These are phyloP conservation scores for Aspergillus sp. DNA, from an alignment of 2,329 filamentous ascomycete species.

Conservation along the genomic window DNA sequence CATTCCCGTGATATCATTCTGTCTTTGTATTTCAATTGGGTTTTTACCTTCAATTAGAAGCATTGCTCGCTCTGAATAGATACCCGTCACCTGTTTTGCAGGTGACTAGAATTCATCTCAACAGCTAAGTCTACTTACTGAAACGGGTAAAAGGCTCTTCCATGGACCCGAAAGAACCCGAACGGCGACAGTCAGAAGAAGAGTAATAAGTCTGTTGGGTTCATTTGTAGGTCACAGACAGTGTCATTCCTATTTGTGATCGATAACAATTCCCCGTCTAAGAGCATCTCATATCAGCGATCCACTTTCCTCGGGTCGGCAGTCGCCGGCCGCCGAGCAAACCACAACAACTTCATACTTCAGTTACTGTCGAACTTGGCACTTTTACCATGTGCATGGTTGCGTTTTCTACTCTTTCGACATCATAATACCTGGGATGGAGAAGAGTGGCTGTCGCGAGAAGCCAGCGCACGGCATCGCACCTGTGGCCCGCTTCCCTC, in stretches of 20 bases:
- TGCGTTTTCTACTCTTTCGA: not conserved
- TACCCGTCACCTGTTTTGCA: not conserved
- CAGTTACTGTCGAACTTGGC: not conserved
- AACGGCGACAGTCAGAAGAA: not conserved
- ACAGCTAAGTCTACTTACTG: too few relatives aligned
- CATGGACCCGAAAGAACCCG: too few relatives aligned
- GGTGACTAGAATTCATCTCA: too few relatives aligned
- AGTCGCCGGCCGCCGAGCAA: not conserved
- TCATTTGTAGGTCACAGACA: too few relatives aligned
- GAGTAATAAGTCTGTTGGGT: too few relatives aligned
- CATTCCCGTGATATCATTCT: not conserved
- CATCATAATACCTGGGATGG: not conserved
- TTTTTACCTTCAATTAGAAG: not conserved
- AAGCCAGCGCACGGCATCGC: not conserved
- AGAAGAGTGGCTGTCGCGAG: not conserved
- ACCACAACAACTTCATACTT: not conserved
- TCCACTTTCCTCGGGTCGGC: not conserved
- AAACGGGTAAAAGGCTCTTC: too few relatives aligned
- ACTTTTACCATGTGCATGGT: not conserved
- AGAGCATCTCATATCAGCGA: not conserved
- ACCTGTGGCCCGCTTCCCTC: not conserved
- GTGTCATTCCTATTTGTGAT: not conserved
- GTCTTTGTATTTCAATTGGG: not conserved
- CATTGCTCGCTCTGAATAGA: not conserved
- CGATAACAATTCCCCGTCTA: not conserved